These are phyloP conservation scores for Neoboletus magnificus DNA, from an alignment of 768 basidiomycete species.

Conservation along the genomic window DNA sequence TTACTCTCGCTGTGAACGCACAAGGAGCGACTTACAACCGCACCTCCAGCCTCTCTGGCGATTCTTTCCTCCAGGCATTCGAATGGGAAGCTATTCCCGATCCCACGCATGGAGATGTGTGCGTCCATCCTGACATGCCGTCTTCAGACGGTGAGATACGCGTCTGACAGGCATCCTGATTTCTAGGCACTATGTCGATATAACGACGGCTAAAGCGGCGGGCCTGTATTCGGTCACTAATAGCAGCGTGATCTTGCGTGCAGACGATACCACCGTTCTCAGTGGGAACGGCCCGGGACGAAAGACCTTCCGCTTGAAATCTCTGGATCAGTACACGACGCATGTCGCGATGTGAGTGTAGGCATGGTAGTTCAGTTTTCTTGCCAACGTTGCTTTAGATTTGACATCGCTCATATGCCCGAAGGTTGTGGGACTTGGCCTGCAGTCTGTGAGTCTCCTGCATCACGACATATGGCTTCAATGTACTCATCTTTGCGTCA, in stretches of 20 bases:
- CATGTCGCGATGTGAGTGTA: conserved; percentile 30
- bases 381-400: conserved; percentile 7
- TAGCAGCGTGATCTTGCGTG: conserved; percentile 31
- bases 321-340: conserved; percentile 27
- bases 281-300: conserved; percentile 25
- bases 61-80: conserved; percentile 42
- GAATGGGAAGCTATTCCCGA: conserved; percentile 22
- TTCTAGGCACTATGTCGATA: conserved; percentile 41
- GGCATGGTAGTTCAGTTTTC: not conserved
- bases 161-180: not conserved
- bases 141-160: too few species aligned
- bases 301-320: conserved; percentile 32
- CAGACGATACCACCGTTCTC: conserved; percentile 31
- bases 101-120: conserved; percentile 30
- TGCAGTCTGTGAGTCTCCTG: conserved; percentile 24
- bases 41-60: conserved; percentile 43
- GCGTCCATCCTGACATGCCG: not conserved
- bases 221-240: conserved; percentile 55
- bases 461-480: not conserved
- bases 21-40: conserved; percentile 14
- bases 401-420: conserved; percentile 35
- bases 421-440: conserved; percentile 37
- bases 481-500: not conserved
- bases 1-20: not conserved
- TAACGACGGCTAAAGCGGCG: conserved; percentile 45